A percentile compares a stretch with the other conserved stretches of the same genome.
Conservation (phyloP, 768 basidiomycete species). For the Mycena sanguinolenta region DNA sequence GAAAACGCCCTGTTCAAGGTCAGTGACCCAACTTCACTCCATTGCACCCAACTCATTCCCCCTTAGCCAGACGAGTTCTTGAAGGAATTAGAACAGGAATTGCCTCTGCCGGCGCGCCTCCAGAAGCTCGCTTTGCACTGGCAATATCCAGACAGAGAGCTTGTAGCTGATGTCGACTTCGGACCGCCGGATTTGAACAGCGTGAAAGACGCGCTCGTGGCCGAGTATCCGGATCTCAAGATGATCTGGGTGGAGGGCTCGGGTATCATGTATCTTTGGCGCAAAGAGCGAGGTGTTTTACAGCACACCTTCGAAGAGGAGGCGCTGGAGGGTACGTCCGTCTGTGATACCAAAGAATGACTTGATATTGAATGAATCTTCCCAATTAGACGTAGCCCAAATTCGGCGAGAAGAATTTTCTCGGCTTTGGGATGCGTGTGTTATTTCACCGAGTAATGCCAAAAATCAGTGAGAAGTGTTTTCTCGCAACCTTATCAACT, state of each 20-base stretch:
- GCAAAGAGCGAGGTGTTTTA: background rate
- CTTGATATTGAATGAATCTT: too few relatives aligned
- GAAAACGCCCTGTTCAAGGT: background rate
- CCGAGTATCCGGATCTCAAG: background rate
- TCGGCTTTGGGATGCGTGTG: too few relatives aligned
- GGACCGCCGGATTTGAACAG: background rate
- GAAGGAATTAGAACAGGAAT: background rate
- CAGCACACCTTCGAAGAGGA: background rate
- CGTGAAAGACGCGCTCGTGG: background rate
- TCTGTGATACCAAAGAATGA: too few relatives aligned
- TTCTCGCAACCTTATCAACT: too few relatives aligned
- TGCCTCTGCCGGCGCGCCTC: background rate
- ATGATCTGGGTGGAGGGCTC: slow-evolving; percentile 2
- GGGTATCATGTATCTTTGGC: background rate
- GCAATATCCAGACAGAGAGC: background rate
- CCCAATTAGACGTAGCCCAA: too few relatives aligned
- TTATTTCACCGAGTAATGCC: too few relatives aligned
- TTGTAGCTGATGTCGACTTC: background rate
- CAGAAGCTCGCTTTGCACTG: slow-evolving; percentile 5
- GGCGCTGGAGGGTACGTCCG: too few relatives aligned
- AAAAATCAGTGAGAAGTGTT: too few relatives aligned
- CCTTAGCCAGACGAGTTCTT: background rate
- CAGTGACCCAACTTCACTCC: too few relatives aligned
- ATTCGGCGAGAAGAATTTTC: too few relatives aligned
- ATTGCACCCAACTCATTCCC: background rate